A percentile compares a stretch with the other conserved stretches of the same genome.
phyloP scores from a whole-genome alignment of 352 stramenopile genomes.

The Phytophthora quininea region DNA sequence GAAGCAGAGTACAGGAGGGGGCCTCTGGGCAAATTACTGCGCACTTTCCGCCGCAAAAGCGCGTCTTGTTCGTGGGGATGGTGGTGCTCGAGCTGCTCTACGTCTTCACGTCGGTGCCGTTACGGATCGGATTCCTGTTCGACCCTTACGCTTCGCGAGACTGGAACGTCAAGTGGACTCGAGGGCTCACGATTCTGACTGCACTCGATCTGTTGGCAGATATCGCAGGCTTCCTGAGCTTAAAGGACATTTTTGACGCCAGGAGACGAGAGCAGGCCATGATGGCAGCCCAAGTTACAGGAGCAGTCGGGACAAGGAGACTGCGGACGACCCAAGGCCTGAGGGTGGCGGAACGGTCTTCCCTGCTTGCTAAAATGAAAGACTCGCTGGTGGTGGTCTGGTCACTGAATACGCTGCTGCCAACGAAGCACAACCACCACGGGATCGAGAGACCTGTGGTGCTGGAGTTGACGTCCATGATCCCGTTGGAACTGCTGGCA shows the following conservation, averaged over 20 bases:
- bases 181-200: slow-evolving; percentile 54
- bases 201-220: slow-evolving; percentile 60
- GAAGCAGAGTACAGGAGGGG: not conserved
- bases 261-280: slow-evolving; percentile 51
- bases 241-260: slow-evolving; percentile 59
- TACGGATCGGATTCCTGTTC: slow-evolving; percentile 76
- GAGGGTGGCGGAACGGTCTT: slow-evolving; percentile 10
- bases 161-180: slow-evolving; percentile 44
- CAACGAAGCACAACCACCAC: slow-evolving; percentile 25
- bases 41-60: slow-evolving; percentile 27
- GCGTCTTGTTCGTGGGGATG: slow-evolving; percentile 33
- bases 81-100: slow-evolving; percentile 50
- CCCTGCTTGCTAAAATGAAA: slow-evolving; percentile 30
- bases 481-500: slow-evolving; percentile 59
- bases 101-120: slow-evolving; percentile 57
- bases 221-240: slow-evolving; percentile 39
- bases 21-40: slow-evolving; percentile 1
- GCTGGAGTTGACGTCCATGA: slow-evolving; percentile 51
- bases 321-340: slow-evolving; percentile 5
- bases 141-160: slow-evolving; percentile 41
- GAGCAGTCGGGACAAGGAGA: slow-evolving; percentile 24
- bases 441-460: slow-evolving; percentile 48
- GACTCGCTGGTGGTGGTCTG: slow-evolving; percentile 50
- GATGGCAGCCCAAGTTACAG: slow-evolving; percentile 21
- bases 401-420: slow-evolving; percentile 74